phyloP scores from a whole-genome alignment of 139 green algal genomes.

The Chlorella sp. region DNA sequence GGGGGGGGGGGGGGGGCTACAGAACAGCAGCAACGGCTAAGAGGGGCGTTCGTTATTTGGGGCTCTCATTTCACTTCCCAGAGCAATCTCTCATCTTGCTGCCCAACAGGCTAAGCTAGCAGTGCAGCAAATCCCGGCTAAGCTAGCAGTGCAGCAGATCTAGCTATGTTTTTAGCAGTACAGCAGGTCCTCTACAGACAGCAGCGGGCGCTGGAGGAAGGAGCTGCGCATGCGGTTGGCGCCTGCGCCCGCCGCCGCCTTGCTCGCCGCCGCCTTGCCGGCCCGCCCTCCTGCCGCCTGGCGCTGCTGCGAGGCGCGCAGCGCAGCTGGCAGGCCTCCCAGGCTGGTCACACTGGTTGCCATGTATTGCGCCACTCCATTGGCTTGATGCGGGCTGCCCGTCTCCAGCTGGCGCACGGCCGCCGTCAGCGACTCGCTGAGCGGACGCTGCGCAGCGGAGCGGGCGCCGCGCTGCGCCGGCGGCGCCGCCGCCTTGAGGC shows the following conservation, averaged over 20 bases:
- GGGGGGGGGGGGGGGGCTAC: too few relatives aligned
- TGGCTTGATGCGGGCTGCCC: constrained; percentile 33
- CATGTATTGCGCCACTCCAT: constrained; percentile 39
- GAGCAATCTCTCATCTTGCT: too few relatives aligned
- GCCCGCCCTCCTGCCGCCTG: neutral
- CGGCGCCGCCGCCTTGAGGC: constrained; percentile 1
- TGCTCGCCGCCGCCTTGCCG: too few relatives aligned
- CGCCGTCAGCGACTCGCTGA: constrained; percentile 2
- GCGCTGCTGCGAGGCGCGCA: constrained; percentile 33
- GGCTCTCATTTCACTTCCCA: too few relatives aligned
- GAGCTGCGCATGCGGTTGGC: constrained; percentile 19
- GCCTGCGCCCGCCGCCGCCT: neutral
- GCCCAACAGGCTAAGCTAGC: neutral
- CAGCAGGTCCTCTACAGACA: constrained; percentile 11
- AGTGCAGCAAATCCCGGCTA: neutral
- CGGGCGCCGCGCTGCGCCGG: neutral
- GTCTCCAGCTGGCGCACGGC: constrained; percentile 15
- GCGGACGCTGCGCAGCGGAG: neutral
- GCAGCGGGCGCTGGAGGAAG: constrained; percentile 38
- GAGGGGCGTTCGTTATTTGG: too few relatives aligned
- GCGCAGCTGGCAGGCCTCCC: too few relatives aligned
- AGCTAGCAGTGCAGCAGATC: too few relatives aligned
- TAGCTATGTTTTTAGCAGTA: too few relatives aligned
- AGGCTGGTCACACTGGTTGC: constrained; percentile 4
- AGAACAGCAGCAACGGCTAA: too few relatives aligned